Evolutionary conservation across 805 yeast species (phyloP).

Genomic region (Priceomyces carsonii): DNA sequence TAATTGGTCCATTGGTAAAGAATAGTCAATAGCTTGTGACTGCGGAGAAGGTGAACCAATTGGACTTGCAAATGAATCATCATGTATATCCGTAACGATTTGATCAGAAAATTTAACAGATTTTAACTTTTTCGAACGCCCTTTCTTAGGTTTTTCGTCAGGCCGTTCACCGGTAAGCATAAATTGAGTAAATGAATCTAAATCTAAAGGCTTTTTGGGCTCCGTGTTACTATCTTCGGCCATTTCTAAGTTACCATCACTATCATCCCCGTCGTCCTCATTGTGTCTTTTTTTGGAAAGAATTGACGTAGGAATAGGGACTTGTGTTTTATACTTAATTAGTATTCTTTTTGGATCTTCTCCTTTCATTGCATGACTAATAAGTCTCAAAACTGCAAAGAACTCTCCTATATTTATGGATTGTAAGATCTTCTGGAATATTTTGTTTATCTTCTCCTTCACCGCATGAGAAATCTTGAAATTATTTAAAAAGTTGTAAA

Average conservation of each 20-base stretch:
- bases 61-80: constrained; percentile 18
- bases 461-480: constrained; percentile 60
- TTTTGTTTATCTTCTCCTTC: constrained; percentile 50
- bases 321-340: constrained; percentile 57
- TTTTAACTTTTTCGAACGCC: constrained; percentile 48
- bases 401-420: constrained; percentile 86
- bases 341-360: constrained; percentile 53
- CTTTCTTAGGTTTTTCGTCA: constrained; percentile 36
- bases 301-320: constrained; percentile 81
- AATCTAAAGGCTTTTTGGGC: constrained; percentile 53
- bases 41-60: constrained; percentile 23
- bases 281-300: constrained; percentile 57
- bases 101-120: constrained; percentile 75
- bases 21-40: constrained; percentile 47
- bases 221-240: constrained; percentile 18
- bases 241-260: constrained; percentile 11
- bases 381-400: constrained; percentile 79
- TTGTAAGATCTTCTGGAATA: constrained; percentile 52
- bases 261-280: constrained; percentile 39
- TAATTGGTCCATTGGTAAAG: constrained; percentile 78
- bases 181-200: constrained; percentile 84
- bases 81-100: constrained; percentile 48
- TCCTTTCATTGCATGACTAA: constrained; percentile 68
- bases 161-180: constrained; percentile 81
- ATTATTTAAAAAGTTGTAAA: constrained; percentile 74